phyloP scores from a whole-genome alignment of 176 grass and related monocot genomes.

The Bonia amplexicaulis region DNA sequence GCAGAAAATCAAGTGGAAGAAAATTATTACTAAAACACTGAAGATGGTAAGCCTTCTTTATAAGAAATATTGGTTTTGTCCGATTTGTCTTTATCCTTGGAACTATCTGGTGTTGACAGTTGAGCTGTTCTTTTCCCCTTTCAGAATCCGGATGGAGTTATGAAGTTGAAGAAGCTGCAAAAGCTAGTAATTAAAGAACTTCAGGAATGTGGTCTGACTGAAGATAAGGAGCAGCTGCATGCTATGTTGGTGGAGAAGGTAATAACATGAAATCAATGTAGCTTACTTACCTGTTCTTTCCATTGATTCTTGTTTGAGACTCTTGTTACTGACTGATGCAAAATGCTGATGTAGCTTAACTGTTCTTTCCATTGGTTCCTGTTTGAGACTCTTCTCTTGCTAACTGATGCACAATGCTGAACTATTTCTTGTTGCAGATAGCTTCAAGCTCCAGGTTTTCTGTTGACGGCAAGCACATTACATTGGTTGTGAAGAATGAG shows the following conservation, averaged over 20 bases:
- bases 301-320: not conserved
- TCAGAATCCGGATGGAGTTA: slow-evolving; percentile 58
- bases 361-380: not conserved
- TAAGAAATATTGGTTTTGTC: not conserved
- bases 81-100: not conserved
- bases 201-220: slow-evolving; percentile 40
- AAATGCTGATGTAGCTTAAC: not conserved
- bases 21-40: slow-evolving; percentile 63
- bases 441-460: slow-evolving; percentile 64
- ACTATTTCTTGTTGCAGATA: slow-evolving; percentile 54
- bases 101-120: not conserved
- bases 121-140: not conserved
- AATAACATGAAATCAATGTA: not conserved
- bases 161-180: slow-evolving; percentile 88
- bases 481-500: slow-evolving; percentile 38
- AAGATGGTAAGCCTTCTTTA: slow-evolving; percentile 40
- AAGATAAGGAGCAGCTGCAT: slow-evolving; percentile 60
- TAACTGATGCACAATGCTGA: not conserved
- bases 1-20: slow-evolving; percentile 88
- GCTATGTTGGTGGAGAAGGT: slow-evolving; percentile 76
- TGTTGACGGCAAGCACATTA: slow-evolving; percentile 64
- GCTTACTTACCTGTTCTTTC: not conserved
- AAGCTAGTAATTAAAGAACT: slow-evolving; percentile 63
- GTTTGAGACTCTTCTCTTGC: not conserved
- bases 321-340: not conserved